A percentile compares a stretch with the other conserved stretches of the same genome.
phyloP scores from a whole-genome alignment of 2,329 filamentous ascomycete species.

The Colletotrichum costaricense region DNA sequence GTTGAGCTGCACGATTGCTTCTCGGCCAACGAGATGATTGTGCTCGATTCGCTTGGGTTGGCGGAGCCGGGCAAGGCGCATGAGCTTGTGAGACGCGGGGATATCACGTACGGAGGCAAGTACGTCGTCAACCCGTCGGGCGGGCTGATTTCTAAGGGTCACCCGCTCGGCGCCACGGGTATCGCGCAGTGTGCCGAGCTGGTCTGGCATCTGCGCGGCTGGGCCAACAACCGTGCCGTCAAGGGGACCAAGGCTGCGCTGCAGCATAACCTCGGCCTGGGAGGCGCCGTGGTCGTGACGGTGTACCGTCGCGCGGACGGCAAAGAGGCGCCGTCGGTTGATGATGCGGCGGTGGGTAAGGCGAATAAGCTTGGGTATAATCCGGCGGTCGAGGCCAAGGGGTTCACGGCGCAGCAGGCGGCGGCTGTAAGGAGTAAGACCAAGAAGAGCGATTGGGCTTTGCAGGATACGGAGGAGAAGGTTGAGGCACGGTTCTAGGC shows the following conservation, averaged over 20 bases:
- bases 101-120: slow-evolving; percentile 90
- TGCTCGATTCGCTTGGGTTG: slow-evolving; percentile 87
- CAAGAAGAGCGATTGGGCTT: slow-evolving; percentile 75
- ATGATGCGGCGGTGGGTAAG: slow-evolving; percentile 73
- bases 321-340: slow-evolving; percentile 68
- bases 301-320: slow-evolving; percentile 90
- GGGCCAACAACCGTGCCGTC: slow-evolving; percentile 89
- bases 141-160: slow-evolving; percentile 94
- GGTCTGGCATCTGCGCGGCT: slow-evolving; percentile 94
- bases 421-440: slow-evolving; percentile 76
- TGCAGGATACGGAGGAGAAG: slow-evolving; percentile 70
- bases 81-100: slow-evolving; percentile 86
- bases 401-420: slow-evolving; percentile 84
- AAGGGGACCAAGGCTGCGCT: slow-evolving; percentile 77
- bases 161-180: slow-evolving; percentile 94
- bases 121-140: slow-evolving; percentile 93
- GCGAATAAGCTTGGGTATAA: slow-evolving; percentile 85
- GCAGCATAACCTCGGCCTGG: slow-evolving; percentile 93
- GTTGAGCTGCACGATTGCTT: slow-evolving; percentile 98
- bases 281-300: slow-evolving; percentile 89
- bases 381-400: slow-evolving; percentile 88
- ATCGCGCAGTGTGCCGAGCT: slow-evolving; percentile 95
- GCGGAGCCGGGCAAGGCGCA: slow-evolving; percentile 85
- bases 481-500: slow-evolving; percentile 51
- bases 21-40: slow-evolving; percentile 92